Evolutionary conservation across 208 protist species (phyloP).

Genomic region (Leishmania guyanensis): DNA sequence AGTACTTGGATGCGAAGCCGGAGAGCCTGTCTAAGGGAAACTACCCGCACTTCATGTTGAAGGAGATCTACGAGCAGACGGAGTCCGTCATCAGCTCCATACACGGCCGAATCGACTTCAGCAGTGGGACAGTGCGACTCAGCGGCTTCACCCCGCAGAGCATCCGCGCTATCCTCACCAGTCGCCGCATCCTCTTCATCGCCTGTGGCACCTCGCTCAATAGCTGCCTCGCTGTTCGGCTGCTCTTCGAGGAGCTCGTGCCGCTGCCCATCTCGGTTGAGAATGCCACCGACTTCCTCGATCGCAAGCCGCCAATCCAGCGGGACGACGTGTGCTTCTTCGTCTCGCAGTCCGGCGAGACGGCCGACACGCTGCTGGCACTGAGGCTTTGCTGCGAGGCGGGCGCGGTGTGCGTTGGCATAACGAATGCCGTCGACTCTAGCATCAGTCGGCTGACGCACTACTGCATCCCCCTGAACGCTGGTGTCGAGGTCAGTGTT

Average conservation of each 20-base stretch:
- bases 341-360: slow-evolving; percentile 95
- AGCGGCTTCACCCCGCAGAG: slow-evolving; percentile 81
- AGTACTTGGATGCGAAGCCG: slow-evolving; percentile 81
- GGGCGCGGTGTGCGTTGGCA: slow-evolving; percentile 85
- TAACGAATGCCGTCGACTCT: slow-evolving; percentile 95
- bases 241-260: slow-evolving; percentile 93
- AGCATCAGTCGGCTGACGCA: slow-evolving; percentile 87
- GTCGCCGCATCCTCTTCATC: slow-evolving; percentile 91
- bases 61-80: slow-evolving; percentile 97
- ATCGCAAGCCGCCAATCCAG: slow-evolving; percentile 75
- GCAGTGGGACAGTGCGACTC: slow-evolving; percentile 64
- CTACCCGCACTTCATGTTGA: slow-evolving; percentile 97
- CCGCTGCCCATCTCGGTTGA: slow-evolving; percentile 87
- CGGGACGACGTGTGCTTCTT: slow-evolving; percentile 92
- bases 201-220: slow-evolving; percentile 95
- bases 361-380: slow-evolving; percentile 92
- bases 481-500: slow-evolving; percentile 95
- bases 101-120: slow-evolving; percentile 91
- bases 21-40: slow-evolving; percentile 90
- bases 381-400: slow-evolving; percentile 80
- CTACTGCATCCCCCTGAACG: slow-evolving; percentile 91
- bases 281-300: slow-evolving; percentile 94
- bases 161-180: slow-evolving; percentile 41
- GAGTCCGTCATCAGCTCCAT: slow-evolving; percentile 93
- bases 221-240: slow-evolving; percentile 86